phyloP scores from a whole-genome alignment of 73 alveolate species.

The Uronychia setigera region DNA sequence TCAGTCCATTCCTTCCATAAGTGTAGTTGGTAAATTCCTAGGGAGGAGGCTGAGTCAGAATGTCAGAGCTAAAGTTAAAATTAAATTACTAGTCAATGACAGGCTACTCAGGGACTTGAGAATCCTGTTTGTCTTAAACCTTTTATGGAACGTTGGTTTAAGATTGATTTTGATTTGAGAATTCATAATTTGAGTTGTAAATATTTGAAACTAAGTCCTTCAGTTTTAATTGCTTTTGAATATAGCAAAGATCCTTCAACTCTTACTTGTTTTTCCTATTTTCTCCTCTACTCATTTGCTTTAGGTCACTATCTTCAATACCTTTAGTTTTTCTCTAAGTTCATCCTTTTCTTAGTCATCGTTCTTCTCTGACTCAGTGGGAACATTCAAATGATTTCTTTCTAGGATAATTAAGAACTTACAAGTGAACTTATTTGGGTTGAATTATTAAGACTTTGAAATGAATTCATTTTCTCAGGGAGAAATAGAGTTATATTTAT shows the following conservation, averaged over 20 bases:
- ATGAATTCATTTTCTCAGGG: too few relatives aligned
- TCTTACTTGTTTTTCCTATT: neutral
- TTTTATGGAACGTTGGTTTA: neutral
- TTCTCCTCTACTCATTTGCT: too few relatives aligned
- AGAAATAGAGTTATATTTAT: too few relatives aligned
- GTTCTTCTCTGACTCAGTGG: too few relatives aligned
- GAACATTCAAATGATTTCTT: too few relatives aligned
- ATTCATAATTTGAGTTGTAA: neutral
- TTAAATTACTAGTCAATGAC: neutral
- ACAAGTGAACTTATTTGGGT: too few relatives aligned
- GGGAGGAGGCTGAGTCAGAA: neutral
- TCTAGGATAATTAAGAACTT: too few relatives aligned
- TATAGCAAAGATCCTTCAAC: neutral
- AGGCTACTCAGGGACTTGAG: neutral
- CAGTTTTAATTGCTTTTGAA: neutral
- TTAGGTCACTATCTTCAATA: too few relatives aligned
- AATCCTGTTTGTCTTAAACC: neutral
- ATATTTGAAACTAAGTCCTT: neutral
- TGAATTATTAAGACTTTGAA: too few relatives aligned
- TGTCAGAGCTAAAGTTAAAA: neutral
- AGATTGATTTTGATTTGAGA: neutral
- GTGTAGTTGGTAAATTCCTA: neutral
- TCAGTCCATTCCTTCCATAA: slow-evolving; percentile 33
- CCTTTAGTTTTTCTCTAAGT: too few relatives aligned
- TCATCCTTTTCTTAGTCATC: too few relatives aligned